A percentile compares a stretch with the other conserved stretches of the same genome.
These are phyloP conservation scores for Pyropia haitanensis DNA, from an alignment of 23 red algal genomes.

Conservation along the genomic window DNA sequence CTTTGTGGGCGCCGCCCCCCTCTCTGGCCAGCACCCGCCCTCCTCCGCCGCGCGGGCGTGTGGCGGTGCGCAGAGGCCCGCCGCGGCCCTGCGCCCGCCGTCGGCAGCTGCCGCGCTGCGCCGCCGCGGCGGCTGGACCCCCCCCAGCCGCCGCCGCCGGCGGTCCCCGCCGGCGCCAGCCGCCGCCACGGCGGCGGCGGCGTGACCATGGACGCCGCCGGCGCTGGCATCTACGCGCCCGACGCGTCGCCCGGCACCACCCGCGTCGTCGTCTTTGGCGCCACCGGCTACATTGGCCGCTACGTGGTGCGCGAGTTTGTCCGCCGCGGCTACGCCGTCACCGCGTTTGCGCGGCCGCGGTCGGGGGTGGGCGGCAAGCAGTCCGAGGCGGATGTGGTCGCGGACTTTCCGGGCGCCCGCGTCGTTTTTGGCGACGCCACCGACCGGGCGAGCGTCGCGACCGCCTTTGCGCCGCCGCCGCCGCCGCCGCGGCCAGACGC, in stretches of 20 bases:
- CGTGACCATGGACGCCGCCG: slow-evolving; percentile 22
- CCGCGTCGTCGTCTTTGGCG: slow-evolving; percentile 57
- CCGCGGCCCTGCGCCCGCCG: too few relatives aligned
- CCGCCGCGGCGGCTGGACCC: too few relatives aligned
- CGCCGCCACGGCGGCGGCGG: not conserved
- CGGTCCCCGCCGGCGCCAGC: too few relatives aligned
- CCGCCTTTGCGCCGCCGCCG: slow-evolving; percentile 15
- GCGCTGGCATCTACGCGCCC: slow-evolving; percentile 35
- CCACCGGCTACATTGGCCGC: slow-evolving; percentile 66
- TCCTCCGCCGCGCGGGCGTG: too few relatives aligned
- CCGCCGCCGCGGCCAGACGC: not conserved
- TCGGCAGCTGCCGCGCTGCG: too few relatives aligned
- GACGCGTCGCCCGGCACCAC: slow-evolving; percentile 8
- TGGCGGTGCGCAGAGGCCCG: too few relatives aligned
- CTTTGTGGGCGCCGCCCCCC: too few relatives aligned
- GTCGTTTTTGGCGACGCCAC: slow-evolving; percentile 54
- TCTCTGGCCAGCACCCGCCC: too few relatives aligned
- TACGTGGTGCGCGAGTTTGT: slow-evolving; percentile 40
- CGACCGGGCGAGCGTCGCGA: slow-evolving; percentile 3
- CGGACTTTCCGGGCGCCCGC: slow-evolving; percentile 14
- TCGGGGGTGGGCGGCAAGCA: slow-evolving; percentile 43
- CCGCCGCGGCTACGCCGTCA: slow-evolving; percentile 41
- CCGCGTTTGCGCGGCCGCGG: slow-evolving; percentile 25
- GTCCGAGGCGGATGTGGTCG: not conserved
- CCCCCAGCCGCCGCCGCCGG: too few relatives aligned